Conservation (phyloP, 768 basidiomycete genomes). For the Suillus americanus region DNA sequence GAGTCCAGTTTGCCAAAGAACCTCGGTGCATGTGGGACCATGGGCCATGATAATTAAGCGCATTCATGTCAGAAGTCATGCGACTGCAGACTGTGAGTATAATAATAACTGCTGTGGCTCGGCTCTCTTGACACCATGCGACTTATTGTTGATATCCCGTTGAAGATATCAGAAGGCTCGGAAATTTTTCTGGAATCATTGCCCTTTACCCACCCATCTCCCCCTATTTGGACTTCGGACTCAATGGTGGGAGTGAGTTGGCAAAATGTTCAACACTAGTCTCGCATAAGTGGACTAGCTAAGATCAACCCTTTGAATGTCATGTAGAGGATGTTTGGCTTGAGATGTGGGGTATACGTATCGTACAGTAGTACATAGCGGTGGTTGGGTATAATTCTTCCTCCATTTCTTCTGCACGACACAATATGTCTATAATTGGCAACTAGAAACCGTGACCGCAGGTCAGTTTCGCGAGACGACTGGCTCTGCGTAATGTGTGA, state of each 20-base stretch:
- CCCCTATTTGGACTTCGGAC: background rate
- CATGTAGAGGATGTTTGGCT: background rate
- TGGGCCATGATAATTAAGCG: background rate
- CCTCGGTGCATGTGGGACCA: background rate
- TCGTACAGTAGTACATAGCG: background rate
- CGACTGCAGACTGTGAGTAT: background rate
- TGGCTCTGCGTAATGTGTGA: background rate
- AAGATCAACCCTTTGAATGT: background rate
- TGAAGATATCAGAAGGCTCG: background rate
- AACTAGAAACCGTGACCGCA: background rate
- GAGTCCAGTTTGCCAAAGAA: background rate
- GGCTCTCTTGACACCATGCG: background rate
- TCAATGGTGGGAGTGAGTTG: background rate
- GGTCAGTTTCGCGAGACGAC: background rate
- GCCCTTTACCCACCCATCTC: background rate
- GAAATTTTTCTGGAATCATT: background rate
- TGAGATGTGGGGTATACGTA: background rate
- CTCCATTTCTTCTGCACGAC: background rate
- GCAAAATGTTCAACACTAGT: background rate
- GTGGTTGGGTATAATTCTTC: background rate
- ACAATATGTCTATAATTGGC: background rate
- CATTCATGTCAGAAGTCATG: background rate
- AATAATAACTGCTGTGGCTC: too few species aligned
- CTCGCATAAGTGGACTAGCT: background rate
- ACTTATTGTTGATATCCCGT: background rate